Conservation (phyloP, 2,329 filamentous ascomycete species). For the Elsinoe batatas region DNA sequence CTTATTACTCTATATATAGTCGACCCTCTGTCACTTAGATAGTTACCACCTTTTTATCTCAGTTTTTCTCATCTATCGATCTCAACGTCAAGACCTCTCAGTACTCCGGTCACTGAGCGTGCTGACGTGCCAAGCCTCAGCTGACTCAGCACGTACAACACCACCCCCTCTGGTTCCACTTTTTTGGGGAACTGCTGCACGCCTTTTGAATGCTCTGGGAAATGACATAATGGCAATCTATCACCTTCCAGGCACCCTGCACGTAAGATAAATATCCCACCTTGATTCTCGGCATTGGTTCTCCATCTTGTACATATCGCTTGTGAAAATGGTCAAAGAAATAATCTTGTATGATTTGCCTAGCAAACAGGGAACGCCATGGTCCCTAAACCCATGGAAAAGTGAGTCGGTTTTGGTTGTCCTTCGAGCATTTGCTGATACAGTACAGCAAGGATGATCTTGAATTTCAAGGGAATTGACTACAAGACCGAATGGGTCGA, state of each 20-base stretch:
- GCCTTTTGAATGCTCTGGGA: not conserved
- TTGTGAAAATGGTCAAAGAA: slow-evolving; percentile 19
- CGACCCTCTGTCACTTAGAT: no score
- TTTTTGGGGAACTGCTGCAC: not conserved
- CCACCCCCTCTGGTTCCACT: not conserved
- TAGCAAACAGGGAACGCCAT: slow-evolving; percentile 42
- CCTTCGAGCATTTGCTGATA: not conserved
- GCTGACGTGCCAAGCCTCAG: no score
- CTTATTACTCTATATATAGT: no score
- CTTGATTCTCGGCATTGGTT: not conserved
- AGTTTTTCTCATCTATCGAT: no score
- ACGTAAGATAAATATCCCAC: not conserved
- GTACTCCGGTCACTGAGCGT: no score
- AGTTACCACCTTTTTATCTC: no score
- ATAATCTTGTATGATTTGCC: slow-evolving; percentile 55
- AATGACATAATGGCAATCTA: slow-evolving; percentile 8
- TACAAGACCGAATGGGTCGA: slow-evolving; percentile 63
- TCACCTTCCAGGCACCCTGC: not conserved
- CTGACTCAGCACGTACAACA: no score
- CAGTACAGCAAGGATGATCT: slow-evolving; percentile 48
- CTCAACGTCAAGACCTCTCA: no score
- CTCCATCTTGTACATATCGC: not conserved
- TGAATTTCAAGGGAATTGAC: slow-evolving; percentile 59
- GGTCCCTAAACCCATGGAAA: slow-evolving; percentile 65
- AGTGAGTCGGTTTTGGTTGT: slow-evolving; percentile 34